A percentile compares a stretch with the other conserved stretches of the same genome.
These are phyloP conservation scores for Scleroderma bovista DNA, from an alignment of 768 basidiomycete genomes.

Conservation along the genomic window DNA sequence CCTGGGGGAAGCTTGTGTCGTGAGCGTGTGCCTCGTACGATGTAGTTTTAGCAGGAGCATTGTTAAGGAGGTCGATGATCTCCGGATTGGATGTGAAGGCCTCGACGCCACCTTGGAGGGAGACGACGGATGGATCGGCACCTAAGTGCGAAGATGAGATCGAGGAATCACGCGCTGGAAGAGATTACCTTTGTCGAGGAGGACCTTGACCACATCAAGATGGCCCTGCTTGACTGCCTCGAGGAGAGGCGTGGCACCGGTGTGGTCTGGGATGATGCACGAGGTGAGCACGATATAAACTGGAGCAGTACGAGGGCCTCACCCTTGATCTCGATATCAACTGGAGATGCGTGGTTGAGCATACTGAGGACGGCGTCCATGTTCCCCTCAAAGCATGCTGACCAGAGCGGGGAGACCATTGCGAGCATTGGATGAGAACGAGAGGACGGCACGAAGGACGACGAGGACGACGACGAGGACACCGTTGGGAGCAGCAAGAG, in stretches of 20 bases:
- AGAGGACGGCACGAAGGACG: too few relatives aligned
- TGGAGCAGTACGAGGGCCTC: constrained; percentile 24
- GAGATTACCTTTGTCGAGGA: constrained; percentile 66
- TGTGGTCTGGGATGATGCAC: constrained; percentile 49
- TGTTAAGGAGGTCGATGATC: constrained; percentile 62
- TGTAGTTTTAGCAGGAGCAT: constrained; percentile 40
- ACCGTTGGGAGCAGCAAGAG: too few relatives aligned
- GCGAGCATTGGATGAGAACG: constrained; percentile 16
- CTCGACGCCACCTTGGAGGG: constrained; percentile 61
- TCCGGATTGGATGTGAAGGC: constrained; percentile 62
- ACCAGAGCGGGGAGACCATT: constrained; percentile 83
- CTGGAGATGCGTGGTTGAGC: constrained; percentile 48
- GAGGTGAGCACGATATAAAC: constrained; percentile 11
- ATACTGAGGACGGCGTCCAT: constrained; percentile 52
- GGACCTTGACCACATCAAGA: constrained; percentile 61
- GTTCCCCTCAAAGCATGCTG: constrained; percentile 72
- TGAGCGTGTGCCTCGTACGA: constrained; percentile 20
- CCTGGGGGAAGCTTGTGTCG: constrained; percentile 28
- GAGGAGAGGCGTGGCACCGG: constrained; percentile 78
- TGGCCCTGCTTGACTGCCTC: constrained; percentile 79
- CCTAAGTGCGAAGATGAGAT: constrained; percentile 40
- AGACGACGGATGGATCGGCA: constrained; percentile 67
- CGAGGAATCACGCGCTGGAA: constrained; percentile 21
- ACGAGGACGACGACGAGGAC: too few relatives aligned
- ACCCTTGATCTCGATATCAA: constrained; percentile 85